Evolutionary conservation across 345 rosid species (phyloP), one percentile per base, ranked within the genome.

Genomic region (Citrus hindsii): DNA sequence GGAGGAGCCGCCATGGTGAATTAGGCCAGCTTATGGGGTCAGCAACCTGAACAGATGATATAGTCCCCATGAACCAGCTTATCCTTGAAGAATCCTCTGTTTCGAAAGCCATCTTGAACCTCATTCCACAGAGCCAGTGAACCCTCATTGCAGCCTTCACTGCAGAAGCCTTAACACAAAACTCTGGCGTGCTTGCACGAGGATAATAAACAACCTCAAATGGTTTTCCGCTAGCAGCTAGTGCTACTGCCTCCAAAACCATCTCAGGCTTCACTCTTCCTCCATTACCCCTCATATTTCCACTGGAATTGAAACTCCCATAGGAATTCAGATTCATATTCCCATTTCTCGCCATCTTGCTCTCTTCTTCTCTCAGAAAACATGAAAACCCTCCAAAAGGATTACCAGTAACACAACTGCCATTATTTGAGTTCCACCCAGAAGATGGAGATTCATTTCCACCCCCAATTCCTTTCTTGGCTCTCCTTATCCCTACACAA

Each of bases 61-160:
- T 82, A 12, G 95, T 96, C n/a, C 99, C 99, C 97, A 91, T 88
- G 67, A 94, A 96, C 97, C 99, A 96, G 80, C 97, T 96, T 81
- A 94, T 91, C 79, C 99, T 81, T 0, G 97, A 94, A 8, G 95
- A 94, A 69, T 96, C 99, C 82, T 95, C 97, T 0, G 98, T 93
- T 79, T 95, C 98, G 42, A 95, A 95, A 67, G 99, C 86, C 99
- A 96, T 96, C 89, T 96, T 96, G 82, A 96, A 96, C 87, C 98
- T 89, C 93, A 94, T 94, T 21, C 99, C 98, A 13, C 89, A 81
- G 78, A 89, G 89, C 99, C 99, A 96, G 73, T 86, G 90, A 48
- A 88, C 85, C 83, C 88, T 88, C 93, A 91, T 89, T 27, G 97
- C 97, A 9, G 88, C 79, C 85, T 80, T 86, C 42, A 91, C 94